phyloP scores from a whole-genome alignment of 1,284 basidiomycete species.

The Microbotryum lychnidis-dioicae region DNA sequence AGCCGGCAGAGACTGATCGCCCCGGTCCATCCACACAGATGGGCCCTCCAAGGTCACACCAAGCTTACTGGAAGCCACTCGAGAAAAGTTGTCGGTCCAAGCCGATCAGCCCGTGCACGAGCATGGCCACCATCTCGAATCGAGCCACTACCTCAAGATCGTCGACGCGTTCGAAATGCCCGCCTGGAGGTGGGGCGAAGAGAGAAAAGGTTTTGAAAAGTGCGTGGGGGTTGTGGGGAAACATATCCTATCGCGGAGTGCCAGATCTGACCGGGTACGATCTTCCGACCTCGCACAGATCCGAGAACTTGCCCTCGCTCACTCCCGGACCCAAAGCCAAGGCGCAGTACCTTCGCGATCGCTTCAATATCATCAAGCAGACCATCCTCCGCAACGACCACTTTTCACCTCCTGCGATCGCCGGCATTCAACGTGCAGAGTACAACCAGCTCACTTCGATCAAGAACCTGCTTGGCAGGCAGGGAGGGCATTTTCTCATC shows the following conservation, averaged over 20 bases:
- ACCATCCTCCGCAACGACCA: conserved; percentile 87
- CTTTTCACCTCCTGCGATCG: conserved; percentile 86
- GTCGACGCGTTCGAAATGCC: conserved; percentile 94
- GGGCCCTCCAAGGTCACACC: conserved; percentile 47
- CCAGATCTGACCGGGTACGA: conserved; percentile 15
- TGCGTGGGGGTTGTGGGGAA: conserved; percentile 38
- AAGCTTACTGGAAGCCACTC: conserved; percentile 65
- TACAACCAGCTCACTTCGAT: conserved; percentile 84
- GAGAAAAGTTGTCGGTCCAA: conserved; percentile 67
- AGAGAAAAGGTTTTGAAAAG: conserved; percentile 77
- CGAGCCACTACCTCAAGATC: conserved; percentile 73
- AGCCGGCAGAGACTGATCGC: not conserved
- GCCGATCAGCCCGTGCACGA: conserved; percentile 37
- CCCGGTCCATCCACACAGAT: conserved; percentile 5
- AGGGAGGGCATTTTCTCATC: conserved; percentile 81
- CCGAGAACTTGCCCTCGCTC: conserved; percentile 51
- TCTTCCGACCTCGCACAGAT: conserved; percentile 37
- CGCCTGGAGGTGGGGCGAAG: conserved; percentile 74
- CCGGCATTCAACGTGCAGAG: conserved; percentile 70
- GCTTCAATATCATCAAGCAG: conserved; percentile 79
- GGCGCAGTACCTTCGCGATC: conserved; percentile 64
- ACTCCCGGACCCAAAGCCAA: conserved; percentile 72
- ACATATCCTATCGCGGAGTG: conserved; percentile 12
- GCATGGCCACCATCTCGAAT: conserved; percentile 50
- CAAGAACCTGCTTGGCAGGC: conserved; percentile 86